A percentile compares a stretch with the other conserved stretches of the same genome.
Conservation (phyloP, 1,284 basidiomycete species). For the Filobasidium uniguttulatum region DNA sequence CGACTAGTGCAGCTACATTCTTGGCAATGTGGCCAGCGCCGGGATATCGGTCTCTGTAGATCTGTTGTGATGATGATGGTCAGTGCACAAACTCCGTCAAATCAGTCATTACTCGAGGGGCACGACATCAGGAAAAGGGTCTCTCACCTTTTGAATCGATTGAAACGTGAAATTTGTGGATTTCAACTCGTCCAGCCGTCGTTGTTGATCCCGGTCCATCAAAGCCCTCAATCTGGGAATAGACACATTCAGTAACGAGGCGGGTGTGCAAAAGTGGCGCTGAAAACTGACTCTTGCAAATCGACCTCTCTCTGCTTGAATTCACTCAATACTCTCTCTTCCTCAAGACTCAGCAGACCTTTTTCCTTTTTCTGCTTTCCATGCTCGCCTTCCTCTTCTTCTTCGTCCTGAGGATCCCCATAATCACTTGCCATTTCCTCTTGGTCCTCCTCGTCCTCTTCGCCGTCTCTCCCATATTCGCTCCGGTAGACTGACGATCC, state of each 20-base stretch:
- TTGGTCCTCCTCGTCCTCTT: not conserved
- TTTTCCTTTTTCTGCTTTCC: not conserved
- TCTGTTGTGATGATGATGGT: not conserved
- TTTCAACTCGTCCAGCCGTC: not conserved
- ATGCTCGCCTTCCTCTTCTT: not conserved
- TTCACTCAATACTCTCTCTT: not conserved
- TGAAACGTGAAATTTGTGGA: conserved; percentile 1
- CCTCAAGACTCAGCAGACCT: not conserved
- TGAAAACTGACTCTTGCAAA: not conserved
- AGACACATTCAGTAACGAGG: not conserved
- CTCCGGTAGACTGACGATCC: not conserved
- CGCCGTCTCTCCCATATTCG: not conserved
- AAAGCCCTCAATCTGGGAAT: not conserved
- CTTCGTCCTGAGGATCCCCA: not conserved
- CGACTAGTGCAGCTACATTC: not conserved
- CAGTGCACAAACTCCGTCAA: not conserved
- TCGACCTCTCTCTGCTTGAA: not conserved
- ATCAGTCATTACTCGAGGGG: not conserved
- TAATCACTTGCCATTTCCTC: not conserved
- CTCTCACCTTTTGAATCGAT: not conserved
- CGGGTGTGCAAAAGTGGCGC: not conserved
- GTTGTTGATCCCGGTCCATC: conserved; percentile 1
- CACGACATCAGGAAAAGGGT: not conserved
- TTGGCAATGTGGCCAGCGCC: not conserved
- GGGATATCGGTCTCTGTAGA: not conserved